Conservation (phyloP, 768 basidiomycete species). For the Calocybe gangraenosa region DNA sequence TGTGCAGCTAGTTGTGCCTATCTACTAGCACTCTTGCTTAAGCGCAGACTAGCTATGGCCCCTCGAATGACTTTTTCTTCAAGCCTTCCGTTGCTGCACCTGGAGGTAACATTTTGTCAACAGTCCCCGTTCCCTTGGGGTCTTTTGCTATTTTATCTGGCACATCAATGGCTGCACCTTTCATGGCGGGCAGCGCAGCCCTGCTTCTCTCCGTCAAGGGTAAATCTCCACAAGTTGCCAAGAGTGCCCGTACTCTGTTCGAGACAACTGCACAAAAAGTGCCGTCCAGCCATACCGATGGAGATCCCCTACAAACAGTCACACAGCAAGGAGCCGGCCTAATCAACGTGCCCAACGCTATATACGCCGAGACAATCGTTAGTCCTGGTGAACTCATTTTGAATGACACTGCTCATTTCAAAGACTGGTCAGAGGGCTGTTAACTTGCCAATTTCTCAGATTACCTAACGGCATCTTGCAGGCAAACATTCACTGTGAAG, state of each 20-base stretch:
- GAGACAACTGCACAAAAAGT: conserved; percentile 46
- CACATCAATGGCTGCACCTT: conserved; percentile 43
- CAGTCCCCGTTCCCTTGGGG: conserved; percentile 37
- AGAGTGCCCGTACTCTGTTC: conserved; percentile 35
- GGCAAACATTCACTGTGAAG: conserved; percentile 46
- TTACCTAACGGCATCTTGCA: conserved; percentile 15
- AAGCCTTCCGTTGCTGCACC: conserved; percentile 52
- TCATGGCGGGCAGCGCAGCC: conserved; percentile 41
- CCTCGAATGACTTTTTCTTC: conserved; percentile 56
- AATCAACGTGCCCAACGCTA: conserved; percentile 54
- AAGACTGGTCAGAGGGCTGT: conserved; percentile 31
- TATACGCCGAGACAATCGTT: conserved; percentile 47
- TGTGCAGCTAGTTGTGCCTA: background rate
- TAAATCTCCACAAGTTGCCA: conserved; percentile 21
- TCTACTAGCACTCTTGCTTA: background rate
- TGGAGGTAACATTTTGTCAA: conserved; percentile 48
- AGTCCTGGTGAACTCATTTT: conserved; percentile 52
- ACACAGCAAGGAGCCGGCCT: conserved; percentile 54
- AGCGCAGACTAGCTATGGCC: conserved; percentile 41
- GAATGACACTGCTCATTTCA: conserved; percentile 61
- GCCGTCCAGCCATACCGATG: conserved; percentile 41
- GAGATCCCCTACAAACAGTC: conserved; percentile 45
- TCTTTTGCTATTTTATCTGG: conserved; percentile 37
- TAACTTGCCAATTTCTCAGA: conserved; percentile 1
- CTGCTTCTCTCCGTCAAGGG: conserved; percentile 38